phyloP scores from a whole-genome alignment of 2,329 filamentous ascomycete species.

The Whalleya microplaca region DNA sequence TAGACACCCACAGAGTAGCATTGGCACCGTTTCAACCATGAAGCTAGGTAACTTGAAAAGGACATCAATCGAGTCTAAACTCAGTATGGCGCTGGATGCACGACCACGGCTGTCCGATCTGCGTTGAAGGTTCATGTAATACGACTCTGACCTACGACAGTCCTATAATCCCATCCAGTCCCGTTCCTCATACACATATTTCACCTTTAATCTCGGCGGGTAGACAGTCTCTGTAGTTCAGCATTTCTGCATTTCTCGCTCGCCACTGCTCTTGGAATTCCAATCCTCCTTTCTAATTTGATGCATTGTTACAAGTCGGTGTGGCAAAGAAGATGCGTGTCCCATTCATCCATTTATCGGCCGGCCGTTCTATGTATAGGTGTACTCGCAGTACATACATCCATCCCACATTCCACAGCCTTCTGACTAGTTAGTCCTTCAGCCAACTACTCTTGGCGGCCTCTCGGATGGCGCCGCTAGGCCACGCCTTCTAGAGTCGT shows the following conservation, averaged over 20 bases:
- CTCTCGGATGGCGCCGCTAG: constrained; percentile 25
- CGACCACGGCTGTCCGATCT: constrained; percentile 27
- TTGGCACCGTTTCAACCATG: constrained; percentile 9
- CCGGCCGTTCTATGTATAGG: no score
- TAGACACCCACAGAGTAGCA: constrained; percentile 13
- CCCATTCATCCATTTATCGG: background rate
- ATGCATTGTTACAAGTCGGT: constrained; percentile 1
- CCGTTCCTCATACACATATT: background rate
- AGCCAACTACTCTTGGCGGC: constrained; percentile 9
- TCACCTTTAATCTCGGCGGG: background rate
- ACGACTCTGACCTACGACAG: constrained; percentile 8
- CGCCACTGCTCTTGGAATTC: background rate
- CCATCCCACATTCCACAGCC: background rate
- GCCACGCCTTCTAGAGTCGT: constrained; percentile 1
- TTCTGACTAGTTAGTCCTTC: background rate
- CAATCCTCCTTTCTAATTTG: background rate
- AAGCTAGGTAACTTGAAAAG: background rate
- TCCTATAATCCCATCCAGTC: background rate
- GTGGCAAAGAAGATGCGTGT: constrained; percentile 22
- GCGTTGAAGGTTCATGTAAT: constrained; percentile 22
- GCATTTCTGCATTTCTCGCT: constrained; percentile 6
- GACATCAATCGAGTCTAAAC: constrained; percentile 9
- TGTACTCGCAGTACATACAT: background rate
- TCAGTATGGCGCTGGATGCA: constrained; percentile 20
- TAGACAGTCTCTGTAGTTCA: background rate